phyloP scores from a whole-genome alignment of 192 early-diverging fungal genomes.

The Globomyces pollinis-pini region DNA sequence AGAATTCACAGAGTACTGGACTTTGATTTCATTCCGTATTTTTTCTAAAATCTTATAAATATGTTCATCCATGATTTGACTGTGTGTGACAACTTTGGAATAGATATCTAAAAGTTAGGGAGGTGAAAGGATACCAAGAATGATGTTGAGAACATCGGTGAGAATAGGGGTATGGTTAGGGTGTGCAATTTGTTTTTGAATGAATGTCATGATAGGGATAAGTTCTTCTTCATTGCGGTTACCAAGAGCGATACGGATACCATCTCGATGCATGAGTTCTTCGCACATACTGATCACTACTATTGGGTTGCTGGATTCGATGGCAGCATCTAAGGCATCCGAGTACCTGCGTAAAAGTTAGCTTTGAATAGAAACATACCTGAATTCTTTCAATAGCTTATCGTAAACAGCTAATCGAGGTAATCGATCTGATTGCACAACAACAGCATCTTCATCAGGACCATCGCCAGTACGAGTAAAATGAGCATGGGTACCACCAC shows the following conservation, averaged over 20 bases:
- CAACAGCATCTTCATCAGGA: slow-evolving; percentile 43
- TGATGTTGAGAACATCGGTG: slow-evolving; percentile 66
- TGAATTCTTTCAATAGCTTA: slow-evolving; percentile 71
- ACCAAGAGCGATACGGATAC: slow-evolving; percentile 65
- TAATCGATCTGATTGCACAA: slow-evolving; percentile 60
- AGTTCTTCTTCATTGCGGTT: slow-evolving; percentile 83
- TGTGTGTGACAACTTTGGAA: slow-evolving; percentile 67
- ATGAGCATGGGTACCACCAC: slow-evolving; percentile 61
- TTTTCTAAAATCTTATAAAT: slow-evolving; percentile 59
- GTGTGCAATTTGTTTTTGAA: slow-evolving; percentile 71
- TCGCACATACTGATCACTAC: slow-evolving; percentile 74
- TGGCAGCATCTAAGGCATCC: slow-evolving; percentile 79
- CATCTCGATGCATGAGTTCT: slow-evolving; percentile 84
- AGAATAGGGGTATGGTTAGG: slow-evolving; percentile 71
- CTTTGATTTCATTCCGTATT: slow-evolving; percentile 65
- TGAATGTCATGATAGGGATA: slow-evolving; percentile 75
- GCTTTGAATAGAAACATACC: too few species aligned
- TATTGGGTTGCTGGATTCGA: slow-evolving; percentile 28
- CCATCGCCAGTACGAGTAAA: slow-evolving; percentile 58
- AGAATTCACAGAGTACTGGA: slow-evolving; percentile 72
- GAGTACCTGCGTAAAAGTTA: too few species aligned
- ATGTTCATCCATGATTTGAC: slow-evolving; percentile 71
- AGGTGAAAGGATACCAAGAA: slow-evolving; percentile 60
- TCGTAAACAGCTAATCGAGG: slow-evolving; percentile 72
- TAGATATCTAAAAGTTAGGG: slow-evolving; percentile 94